phyloP scores from a whole-genome alignment of 2,329 filamentous ascomycete genomes.

The Cytospora leucostoma region DNA sequence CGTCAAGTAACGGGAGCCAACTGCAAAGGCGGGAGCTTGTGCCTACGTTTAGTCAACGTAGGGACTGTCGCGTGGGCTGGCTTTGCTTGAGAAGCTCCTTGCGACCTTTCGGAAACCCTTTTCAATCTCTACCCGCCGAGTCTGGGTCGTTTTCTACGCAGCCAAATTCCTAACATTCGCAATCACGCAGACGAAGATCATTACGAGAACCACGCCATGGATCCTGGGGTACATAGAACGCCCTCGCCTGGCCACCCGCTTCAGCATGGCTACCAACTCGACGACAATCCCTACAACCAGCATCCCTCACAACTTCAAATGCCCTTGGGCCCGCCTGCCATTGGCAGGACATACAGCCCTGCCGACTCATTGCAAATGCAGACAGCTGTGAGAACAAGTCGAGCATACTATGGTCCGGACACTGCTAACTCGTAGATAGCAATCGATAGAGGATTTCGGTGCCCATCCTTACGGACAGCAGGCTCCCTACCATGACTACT shows the following conservation, averaged over 20 bases:
- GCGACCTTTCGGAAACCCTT: conserved; percentile 17
- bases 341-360: conserved; percentile 52
- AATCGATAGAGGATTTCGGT: conserved; percentile 54
- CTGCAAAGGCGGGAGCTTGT: conserved; percentile 23
- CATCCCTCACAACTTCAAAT: conserved; percentile 63
- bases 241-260: conserved; percentile 77
- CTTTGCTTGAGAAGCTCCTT: conserved; percentile 20
- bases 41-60: conserved; percentile 25
- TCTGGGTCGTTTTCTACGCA: conserved; percentile 27
- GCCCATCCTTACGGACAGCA: conserved; percentile 45
- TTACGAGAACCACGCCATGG: conserved; percentile 59
- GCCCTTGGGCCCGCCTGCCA: conserved; percentile 56
- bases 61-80: conserved; percentile 28
- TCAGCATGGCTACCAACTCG: conserved; percentile 76
- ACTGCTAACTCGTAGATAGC: conserved; percentile 39
- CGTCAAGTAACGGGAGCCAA: conserved; percentile 4
- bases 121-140: conserved; percentile 24
- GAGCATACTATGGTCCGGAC: not conserved
- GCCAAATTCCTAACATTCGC: conserved; percentile 26
- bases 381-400: conserved; percentile 67
- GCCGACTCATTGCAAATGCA: conserved; percentile 81
- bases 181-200: conserved; percentile 57
- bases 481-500: conserved; percentile 56
- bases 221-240: conserved; percentile 60
- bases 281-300: conserved; percentile 71